Conservation (phyloP, 2,329 filamentous ascomycete genomes). For the Hymenoscyphus fraxineus region DNA sequence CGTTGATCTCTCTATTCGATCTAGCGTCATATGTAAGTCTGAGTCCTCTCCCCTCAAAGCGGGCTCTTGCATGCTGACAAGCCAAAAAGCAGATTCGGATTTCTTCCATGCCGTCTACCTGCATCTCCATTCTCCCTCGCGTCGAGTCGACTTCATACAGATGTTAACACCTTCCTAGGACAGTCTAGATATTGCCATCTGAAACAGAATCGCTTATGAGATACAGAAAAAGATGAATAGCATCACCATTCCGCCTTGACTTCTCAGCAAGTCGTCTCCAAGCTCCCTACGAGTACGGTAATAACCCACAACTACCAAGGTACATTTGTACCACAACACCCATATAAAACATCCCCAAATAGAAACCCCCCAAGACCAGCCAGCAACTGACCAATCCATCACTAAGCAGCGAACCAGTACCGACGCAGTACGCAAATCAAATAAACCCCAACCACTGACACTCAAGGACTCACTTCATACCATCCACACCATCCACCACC, state of each 20-base stretch:
- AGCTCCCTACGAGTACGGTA: background rate
- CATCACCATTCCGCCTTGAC: background rate
- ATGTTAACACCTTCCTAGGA: background rate
- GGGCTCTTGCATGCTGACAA: conserved; percentile 5
- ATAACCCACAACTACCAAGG: background rate
- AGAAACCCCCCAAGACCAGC: background rate
- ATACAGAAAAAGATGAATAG: background rate
- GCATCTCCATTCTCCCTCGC: background rate
- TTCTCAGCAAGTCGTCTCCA: background rate
- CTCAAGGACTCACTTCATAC: background rate
- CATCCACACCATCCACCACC: background rate
- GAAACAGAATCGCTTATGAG: background rate
- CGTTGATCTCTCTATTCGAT: background rate
- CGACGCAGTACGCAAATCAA: background rate
- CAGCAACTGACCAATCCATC: background rate
- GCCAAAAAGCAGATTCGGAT: background rate
- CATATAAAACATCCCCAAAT: no score
- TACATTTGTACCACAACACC: background rate
- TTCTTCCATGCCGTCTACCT: background rate
- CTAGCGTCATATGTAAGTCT: conserved; percentile 2
- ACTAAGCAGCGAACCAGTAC: background rate
- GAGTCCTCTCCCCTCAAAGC: background rate
- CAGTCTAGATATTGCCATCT: background rate
- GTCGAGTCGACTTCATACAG: background rate
- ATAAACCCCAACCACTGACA: background rate